These are phyloP conservation scores for Melastoma candidum DNA, from an alignment of 441 rosid species.

Conservation along the genomic window DNA sequence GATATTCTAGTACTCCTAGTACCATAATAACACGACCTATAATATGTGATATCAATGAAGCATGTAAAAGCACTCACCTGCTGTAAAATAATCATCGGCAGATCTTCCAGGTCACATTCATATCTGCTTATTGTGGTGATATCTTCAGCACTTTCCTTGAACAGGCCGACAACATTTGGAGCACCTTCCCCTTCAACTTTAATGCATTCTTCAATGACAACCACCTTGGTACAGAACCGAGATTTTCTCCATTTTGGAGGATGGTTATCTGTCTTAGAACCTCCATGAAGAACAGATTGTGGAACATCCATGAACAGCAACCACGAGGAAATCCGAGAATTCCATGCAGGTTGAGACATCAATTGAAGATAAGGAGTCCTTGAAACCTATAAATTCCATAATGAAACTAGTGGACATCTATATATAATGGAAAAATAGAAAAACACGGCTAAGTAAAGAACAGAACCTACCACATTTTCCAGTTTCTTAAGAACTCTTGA, in stretches of 20 bases:
- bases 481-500: conserved; percentile 60
- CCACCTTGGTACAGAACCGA: conserved; percentile 74
- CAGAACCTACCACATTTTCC: conserved; percentile 61
- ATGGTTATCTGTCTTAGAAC: conserved; percentile 32
- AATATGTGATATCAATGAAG: neutral
- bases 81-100: conserved; percentile 65
- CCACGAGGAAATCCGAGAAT: conserved; percentile 89
- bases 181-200: conserved; percentile 87
- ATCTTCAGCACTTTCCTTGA: conserved; percentile 60
- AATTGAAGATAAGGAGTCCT: conserved; percentile 82
- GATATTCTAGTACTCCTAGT: neutral
- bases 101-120: conserved; percentile 70
- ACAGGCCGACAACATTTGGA: conserved; percentile 66
- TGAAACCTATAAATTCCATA: conserved; percentile 38
- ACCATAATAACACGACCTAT: no score
- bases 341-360: conserved; percentile 91
- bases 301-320: conserved; percentile 74
- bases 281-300: conserved; percentile 53
- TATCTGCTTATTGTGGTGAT: conserved; percentile 62
- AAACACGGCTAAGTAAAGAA: conserved; percentile 2
- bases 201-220: conserved; percentile 64
- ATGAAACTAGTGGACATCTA: neutral
- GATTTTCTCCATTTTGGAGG: conserved; percentile 40
- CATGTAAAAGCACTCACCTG: conserved; percentile 43
- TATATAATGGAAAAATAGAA: conserved; percentile 2